Evolutionary conservation across 2,329 filamentous ascomycete genomes (phyloP), one percentile per base, ranked within the genome.

Genomic region (Neoarthrinium moseri): DNA sequence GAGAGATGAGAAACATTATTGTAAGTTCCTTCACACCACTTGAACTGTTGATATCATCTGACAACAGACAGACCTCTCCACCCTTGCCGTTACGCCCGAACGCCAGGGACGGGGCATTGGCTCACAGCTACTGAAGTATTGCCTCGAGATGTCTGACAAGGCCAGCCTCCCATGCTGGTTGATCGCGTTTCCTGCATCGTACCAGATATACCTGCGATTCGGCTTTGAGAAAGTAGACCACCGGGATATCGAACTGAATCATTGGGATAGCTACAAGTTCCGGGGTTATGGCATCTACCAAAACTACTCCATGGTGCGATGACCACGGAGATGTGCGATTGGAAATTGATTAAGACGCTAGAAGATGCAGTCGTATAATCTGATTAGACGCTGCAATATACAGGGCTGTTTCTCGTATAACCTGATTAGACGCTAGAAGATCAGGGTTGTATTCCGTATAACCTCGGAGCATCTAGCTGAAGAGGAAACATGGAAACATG

Each of bases 241-340:
- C 20, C 26, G 29, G 20, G 46, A 51, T 34, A 49, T 37, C 23
- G 43, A 49, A 24, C 17, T 47, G 36, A 49, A 49, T 24, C 34
- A 34, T 6, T 49, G 39, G 49, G 46, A 51, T 33, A 47, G 39
- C 18, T 34, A 45, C 21, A 41, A 21, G 18, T 38, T 29, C n/a
- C 43, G 49, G n/a, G 46, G 49, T 8, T 49, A 41, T 34, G 46
- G 49, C 13, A 49, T 49, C 13, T 51, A 49, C 29, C 46, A 46
- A n/a, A 26, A 40, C 4, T 51, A 46, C 36, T 46, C 49, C 6
- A 51, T 51, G 49, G 49, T 49, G 32, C 23, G 49, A 35, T 39
- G 26, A 18, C 40, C 34, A 13, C 34, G 22, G 34, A 21, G 34
- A 36, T 20, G 17, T 5, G 8, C 4, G 18, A 17, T 15, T 33